Evolutionary conservation across 352 stramenopile genomes (phyloP).

Genomic region (Pythium sukuiense): DNA sequence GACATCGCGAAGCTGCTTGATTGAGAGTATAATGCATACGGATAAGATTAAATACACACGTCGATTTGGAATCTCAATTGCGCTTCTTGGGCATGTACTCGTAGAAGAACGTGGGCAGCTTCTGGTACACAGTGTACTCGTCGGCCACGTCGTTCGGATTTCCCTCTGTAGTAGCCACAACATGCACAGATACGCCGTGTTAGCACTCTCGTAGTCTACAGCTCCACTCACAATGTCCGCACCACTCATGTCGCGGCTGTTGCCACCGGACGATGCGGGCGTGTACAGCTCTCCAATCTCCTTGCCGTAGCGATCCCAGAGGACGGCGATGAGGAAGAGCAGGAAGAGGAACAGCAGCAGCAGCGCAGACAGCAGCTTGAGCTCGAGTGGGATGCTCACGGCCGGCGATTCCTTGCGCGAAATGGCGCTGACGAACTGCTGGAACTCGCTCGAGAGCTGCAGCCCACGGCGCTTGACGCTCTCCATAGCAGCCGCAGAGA

Average conservation of each 20-base stretch:
- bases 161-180: conserved; percentile 31
- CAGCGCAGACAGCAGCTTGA: conserved; percentile 69
- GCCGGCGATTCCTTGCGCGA: conserved; percentile 31
- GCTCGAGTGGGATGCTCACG: conserved; percentile 51
- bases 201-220: not conserved
- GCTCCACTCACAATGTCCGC: not conserved
- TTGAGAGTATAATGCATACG: not conserved
- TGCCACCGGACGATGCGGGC: conserved; percentile 21
- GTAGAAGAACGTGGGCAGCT: conserved; percentile 87
- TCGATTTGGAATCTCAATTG: conserved; percentile 18
- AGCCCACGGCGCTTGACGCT: too few relatives aligned
- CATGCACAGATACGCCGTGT: conserved; percentile 2
- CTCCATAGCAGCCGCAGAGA: too few relatives aligned
- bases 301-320: conserved; percentile 86
- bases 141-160: conserved; percentile 73
- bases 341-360: conserved; percentile 76
- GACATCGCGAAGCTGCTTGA: conserved; percentile 68
- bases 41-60: conserved; percentile 1
- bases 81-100: conserved; percentile 85
- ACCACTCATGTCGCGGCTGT: conserved; percentile 33
- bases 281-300: conserved; percentile 85
- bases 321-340: conserved; percentile 74
- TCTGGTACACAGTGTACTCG: conserved; percentile 86
- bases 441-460: too few relatives aligned
- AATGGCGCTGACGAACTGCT: conserved; percentile 2